These are phyloP conservation scores for Diutina sp. DNA, from an alignment of 1,139 yeast species.

Conservation along the genomic window DNA sequence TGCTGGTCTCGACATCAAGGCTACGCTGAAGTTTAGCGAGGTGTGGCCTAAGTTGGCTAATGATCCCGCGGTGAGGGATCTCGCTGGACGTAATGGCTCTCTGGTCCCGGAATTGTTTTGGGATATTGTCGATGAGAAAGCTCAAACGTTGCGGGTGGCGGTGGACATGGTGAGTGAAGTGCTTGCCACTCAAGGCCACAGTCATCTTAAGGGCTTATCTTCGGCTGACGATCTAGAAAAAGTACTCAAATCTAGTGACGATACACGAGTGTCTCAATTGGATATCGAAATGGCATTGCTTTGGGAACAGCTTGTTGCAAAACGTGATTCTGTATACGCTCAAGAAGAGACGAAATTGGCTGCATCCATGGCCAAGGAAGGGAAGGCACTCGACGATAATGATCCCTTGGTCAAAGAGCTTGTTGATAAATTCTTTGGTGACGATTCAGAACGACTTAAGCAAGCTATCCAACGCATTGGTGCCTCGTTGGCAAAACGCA, in stretches of 20 bases:
- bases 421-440: neutral
- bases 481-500: neutral
- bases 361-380: neutral
- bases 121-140: slow-evolving; percentile 54
- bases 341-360: neutral
- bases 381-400: neutral
- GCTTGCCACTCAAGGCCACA: neutral
- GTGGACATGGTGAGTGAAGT: neutral
- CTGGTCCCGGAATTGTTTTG: slow-evolving; percentile 66
- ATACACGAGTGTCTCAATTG: neutral
- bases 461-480: neutral
- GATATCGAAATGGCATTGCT: neutral
- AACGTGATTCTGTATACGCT: neutral
- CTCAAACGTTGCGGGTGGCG: neutral
- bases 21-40: slow-evolving; percentile 50
- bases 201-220: neutral
- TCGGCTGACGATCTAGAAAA: neutral
- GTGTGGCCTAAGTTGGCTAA: slow-evolving; percentile 39
- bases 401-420: neutral
- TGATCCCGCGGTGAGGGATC: slow-evolving; percentile 43
- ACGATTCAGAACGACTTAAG: neutral
- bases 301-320: neutral
- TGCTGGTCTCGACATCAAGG: slow-evolving; percentile 26
- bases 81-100: slow-evolving; percentile 75
- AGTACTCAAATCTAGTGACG: neutral